These are phyloP conservation scores for Globisporangium barbulae DNA, from an alignment of 352 stramenopile genomes.

Conservation along the genomic window DNA sequence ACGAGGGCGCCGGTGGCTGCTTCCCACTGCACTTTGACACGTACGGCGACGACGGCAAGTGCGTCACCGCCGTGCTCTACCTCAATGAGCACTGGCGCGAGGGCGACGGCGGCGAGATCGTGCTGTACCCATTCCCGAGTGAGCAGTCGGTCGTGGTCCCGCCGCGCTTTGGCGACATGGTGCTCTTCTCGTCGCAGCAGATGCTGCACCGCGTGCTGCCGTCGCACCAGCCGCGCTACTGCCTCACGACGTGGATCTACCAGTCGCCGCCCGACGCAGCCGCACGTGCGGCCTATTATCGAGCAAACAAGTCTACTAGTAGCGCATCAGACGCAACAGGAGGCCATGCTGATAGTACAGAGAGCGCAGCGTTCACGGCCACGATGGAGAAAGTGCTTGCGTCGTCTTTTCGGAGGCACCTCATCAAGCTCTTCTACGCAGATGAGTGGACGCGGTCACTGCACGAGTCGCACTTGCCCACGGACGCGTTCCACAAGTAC, in stretches of 20 bases:
- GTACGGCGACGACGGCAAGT: conserved; percentile 81
- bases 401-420: conserved; percentile 59
- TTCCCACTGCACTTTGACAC: conserved; percentile 88
- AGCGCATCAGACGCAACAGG: background rate
- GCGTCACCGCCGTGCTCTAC: conserved; percentile 80
- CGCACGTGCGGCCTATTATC: conserved; percentile 27
- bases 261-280: conserved; percentile 21
- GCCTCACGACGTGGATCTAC: conserved; percentile 77
- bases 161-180: conserved; percentile 59
- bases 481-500: conserved; percentile 51
- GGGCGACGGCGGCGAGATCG: conserved; percentile 75
- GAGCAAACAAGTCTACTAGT: background rate
- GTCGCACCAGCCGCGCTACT: conserved; percentile 39
- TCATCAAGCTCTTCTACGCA: conserved; percentile 52
- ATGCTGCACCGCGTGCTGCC: conserved; percentile 80
- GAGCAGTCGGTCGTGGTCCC: conserved; percentile 39
- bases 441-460: conserved; percentile 60
- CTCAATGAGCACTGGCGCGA: conserved; percentile 75
- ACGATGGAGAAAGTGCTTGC: conserved; percentile 56
- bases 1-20: conserved; percentile 67
- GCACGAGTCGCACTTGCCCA: conserved; percentile 50
- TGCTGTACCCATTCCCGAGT: conserved; percentile 75
- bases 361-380: conserved; percentile 10
- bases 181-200: conserved; percentile 77
- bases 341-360: background rate